Evolutionary conservation across 805 yeast species (phyloP).

Genomic region (Ascoidea tarda): DNA sequence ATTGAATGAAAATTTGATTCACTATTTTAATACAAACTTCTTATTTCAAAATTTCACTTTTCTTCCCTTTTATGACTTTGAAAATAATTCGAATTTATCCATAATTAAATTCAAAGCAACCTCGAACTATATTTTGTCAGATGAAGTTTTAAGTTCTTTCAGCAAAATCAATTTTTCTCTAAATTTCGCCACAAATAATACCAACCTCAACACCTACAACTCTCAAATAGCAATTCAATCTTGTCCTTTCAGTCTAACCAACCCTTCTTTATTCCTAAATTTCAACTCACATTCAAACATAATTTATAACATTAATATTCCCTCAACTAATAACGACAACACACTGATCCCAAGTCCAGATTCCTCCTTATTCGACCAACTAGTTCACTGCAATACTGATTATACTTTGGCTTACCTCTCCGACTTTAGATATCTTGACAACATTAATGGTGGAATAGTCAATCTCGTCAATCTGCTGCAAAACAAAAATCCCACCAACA

Average conservation of each 20-base stretch:
- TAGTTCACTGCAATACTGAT: too few relatives aligned
- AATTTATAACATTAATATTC: too few relatives aligned
- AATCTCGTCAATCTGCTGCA: neutral
- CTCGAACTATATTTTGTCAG: too few relatives aligned
- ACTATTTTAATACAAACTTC: neutral
- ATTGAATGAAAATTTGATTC: too few relatives aligned
- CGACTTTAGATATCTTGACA: neutral
- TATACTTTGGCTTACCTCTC: neutral
- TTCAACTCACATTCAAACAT: neutral
- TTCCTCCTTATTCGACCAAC: too few relatives aligned
- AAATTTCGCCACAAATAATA: too few relatives aligned
- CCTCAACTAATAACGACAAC: too few relatives aligned
- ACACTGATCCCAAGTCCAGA: too few relatives aligned
- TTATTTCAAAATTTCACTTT: neutral
- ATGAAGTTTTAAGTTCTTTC: too few relatives aligned
- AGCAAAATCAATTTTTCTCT: neutral
- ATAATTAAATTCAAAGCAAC: too few relatives aligned
- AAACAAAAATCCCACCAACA: neutral
- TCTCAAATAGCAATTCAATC: neutral
- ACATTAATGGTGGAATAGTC: neutral
- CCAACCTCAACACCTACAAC: neutral
- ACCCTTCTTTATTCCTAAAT: neutral
- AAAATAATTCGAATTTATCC: neutral
- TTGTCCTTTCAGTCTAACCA: neutral
- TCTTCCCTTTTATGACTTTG: neutral